These are phyloP conservation scores for Gymnopilus junonius DNA, from an alignment of 768 basidiomycete species.

Conservation along the genomic window DNA sequence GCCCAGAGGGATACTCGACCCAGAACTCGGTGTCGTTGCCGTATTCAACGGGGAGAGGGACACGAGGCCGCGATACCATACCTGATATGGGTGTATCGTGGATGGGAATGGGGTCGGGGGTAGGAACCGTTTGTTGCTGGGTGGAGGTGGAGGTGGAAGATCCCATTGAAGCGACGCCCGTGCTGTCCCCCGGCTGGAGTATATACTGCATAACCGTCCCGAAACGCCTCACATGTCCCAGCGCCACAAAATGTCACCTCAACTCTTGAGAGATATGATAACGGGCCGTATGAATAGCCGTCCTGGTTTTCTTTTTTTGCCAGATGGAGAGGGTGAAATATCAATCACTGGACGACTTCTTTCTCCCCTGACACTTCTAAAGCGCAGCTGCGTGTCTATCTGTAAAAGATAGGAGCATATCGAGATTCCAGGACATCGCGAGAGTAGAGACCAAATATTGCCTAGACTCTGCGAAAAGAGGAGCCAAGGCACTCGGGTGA, in stretches of 20 bases:
- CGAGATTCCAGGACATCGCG: background rate
- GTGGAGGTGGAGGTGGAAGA: conserved; percentile 3
- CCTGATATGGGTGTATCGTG: conserved; percentile 46
- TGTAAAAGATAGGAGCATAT: background rate
- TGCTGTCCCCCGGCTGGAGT: background rate
- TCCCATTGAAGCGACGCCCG: background rate
- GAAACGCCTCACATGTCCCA: background rate
- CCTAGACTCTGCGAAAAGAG: background rate
- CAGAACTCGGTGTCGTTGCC: conserved; percentile 62
- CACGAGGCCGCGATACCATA: conserved; percentile 51
- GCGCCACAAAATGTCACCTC: background rate
- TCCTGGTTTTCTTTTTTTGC: too few species aligned
- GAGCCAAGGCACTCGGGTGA: background rate
- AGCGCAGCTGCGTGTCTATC: background rate
- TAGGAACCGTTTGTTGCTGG: background rate
- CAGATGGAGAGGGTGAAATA: background rate
- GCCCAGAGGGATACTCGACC: conserved; percentile 71
- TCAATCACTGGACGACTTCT: background rate
- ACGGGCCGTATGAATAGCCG: conserved; percentile 2
- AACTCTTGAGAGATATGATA: background rate
- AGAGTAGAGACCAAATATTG: background rate
- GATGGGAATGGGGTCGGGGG: conserved; percentile 16
- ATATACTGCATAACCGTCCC: background rate
- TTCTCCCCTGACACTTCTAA: background rate
- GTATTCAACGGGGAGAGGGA: conserved; percentile 52